These are phyloP conservation scores for Priceomyces medius DNA, from an alignment of 805 yeast genomes.

Conservation along the genomic window DNA sequence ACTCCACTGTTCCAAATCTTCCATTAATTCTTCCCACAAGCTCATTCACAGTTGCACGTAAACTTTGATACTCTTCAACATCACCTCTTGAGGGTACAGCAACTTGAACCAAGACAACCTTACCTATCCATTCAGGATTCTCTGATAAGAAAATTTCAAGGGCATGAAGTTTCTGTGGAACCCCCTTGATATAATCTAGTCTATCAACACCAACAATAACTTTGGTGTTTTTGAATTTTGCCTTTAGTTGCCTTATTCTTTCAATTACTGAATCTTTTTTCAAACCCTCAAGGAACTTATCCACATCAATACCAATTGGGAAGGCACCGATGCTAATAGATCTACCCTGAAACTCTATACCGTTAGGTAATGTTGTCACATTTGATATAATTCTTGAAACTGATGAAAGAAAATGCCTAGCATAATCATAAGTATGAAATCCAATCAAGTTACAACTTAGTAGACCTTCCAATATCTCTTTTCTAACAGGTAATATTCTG, in stretches of 20 bases:
- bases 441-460: constrained; percentile 93
- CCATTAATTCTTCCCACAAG: constrained; percentile 97
- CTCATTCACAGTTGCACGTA: constrained; percentile 93
- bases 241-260: constrained; percentile 61
- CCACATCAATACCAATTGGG: constrained; percentile 99
- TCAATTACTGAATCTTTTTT: constrained; percentile 58
- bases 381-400: constrained; percentile 76
- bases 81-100: constrained; percentile 98
- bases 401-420: constrained; percentile 89
- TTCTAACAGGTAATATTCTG: constrained; percentile 91
- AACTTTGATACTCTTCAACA: constrained; percentile 93
- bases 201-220: constrained; percentile 96
- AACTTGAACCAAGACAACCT: constrained; percentile 90
- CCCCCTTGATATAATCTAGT: constrained; percentile 95
- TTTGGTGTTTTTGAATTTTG: constrained; percentile 72
- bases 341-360: constrained; percentile 74
- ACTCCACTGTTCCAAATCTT: constrained; percentile 92
- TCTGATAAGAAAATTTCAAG: constrained; percentile 88
- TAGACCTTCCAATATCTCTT: constrained; percentile 88
- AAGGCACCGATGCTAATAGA: constrained; percentile 89
- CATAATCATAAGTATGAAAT: constrained; percentile 98
- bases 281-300: constrained; percentile 80
- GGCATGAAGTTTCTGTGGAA: constrained; percentile 95
- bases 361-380: constrained; percentile 85
- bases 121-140: constrained; percentile 98